These are phyloP conservation scores for Suhomyces faveliae DNA, from an alignment of 805 yeast species.

Conservation along the genomic window DNA sequence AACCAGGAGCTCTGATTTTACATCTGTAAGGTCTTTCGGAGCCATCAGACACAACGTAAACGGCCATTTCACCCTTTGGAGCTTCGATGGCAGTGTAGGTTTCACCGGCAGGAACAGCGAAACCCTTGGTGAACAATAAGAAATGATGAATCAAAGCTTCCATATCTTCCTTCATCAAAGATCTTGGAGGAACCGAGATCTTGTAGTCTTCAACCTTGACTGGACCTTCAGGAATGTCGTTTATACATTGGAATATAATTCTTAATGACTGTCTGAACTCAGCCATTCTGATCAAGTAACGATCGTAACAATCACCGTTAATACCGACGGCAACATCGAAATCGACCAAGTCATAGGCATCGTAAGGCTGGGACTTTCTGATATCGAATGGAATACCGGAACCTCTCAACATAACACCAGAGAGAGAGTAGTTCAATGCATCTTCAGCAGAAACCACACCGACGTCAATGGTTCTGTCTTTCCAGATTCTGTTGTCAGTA, in stretches of 20 bases:
- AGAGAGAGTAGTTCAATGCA: conserved; percentile 73
- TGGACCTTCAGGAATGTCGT: conserved; percentile 90
- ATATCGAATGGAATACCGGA: conserved; percentile 86
- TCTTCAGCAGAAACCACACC: conserved; percentile 85
- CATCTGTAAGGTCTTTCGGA: conserved; percentile 88
- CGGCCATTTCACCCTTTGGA: conserved; percentile 95
- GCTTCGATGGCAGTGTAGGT: conserved; percentile 91
- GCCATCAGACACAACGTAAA: conserved; percentile 84
- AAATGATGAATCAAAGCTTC: conserved; percentile 90
- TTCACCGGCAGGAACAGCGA: conserved; percentile 86
- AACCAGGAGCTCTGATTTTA: conserved; percentile 93
- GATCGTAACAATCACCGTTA: conserved; percentile 89
- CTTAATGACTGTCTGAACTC: conserved; percentile 90
- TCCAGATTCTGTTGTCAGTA: conserved; percentile 91
- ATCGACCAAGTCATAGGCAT: conserved; percentile 83
- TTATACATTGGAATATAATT: conserved; percentile 85
- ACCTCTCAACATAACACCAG: conserved; percentile 90
- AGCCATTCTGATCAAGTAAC: conserved; percentile 84
- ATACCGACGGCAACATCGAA: conserved; percentile 84
- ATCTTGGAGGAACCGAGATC: conserved; percentile 78
- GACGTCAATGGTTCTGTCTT: conserved; percentile 76
- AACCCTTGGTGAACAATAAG: conserved; percentile 83
- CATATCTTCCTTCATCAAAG: conserved; percentile 87
- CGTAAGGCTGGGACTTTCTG: conserved; percentile 85
- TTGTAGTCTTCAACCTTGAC: conserved; percentile 89